Percentiles rank a stretch among this genome's conserved stretches.
phyloP scores from a whole-genome alignment of 768 basidiomycete genomes.

The Suillus americanus region DNA sequence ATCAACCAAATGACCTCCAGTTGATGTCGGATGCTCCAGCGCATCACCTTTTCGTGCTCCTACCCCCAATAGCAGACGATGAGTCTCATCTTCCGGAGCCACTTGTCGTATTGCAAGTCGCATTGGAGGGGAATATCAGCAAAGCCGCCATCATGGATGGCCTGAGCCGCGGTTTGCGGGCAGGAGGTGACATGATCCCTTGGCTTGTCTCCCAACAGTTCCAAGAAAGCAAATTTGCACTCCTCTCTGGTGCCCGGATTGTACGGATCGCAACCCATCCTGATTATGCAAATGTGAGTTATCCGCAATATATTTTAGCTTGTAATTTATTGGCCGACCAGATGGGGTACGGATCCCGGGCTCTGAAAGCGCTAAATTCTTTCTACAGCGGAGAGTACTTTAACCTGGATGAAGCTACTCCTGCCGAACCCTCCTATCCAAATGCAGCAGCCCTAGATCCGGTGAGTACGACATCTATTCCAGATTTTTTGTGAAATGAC shows the following conservation, averaged over 20 bases:
- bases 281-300: constrained; percentile 83
- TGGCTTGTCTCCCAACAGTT: constrained; percentile 96
- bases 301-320: neutral
- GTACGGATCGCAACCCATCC: constrained; percentile 96
- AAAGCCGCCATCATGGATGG: constrained; percentile 85
- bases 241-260: constrained; percentile 85
- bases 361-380: constrained; percentile 80
- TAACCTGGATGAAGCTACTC: constrained; percentile 71
- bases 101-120: constrained; percentile 93
- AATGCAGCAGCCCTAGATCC: constrained; percentile 50
- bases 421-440: constrained; percentile 57
- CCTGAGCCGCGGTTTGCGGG: constrained; percentile 76
- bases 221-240: constrained; percentile 92
- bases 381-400: constrained; percentile 95
- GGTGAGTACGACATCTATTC: constrained; percentile 29
- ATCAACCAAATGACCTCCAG: constrained; percentile 98
- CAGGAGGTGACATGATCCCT: constrained; percentile 96
- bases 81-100: constrained; percentile 93
- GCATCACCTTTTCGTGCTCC: constrained; percentile 92
- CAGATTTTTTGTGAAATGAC: neutral
- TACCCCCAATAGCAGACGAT: constrained; percentile 90
- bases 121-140: constrained; percentile 91
- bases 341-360: constrained; percentile 97
- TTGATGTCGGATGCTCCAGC: constrained; percentile 96
- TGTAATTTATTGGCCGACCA: constrained; percentile 30